Conservation (phyloP, 2,329 filamentous ascomycete genomes). For the Fusarium musae region DNA sequence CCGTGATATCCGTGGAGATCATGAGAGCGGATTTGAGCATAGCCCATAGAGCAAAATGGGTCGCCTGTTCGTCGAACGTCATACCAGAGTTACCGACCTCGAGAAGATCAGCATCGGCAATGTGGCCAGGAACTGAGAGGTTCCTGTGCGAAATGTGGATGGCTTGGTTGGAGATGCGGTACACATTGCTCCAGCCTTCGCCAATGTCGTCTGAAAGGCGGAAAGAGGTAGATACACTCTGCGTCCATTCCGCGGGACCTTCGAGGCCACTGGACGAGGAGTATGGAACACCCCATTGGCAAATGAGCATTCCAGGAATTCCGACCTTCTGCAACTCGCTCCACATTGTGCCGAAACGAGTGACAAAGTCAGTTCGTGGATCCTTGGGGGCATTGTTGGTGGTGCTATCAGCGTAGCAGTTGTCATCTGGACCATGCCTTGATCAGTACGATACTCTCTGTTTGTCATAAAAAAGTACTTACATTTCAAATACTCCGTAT, state of each 20-base stretch:
- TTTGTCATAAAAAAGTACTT: background rate
- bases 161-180: background rate
- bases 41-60: background rate
- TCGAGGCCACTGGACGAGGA: background rate
- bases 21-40: conserved; percentile 1
- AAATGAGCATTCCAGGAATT: background rate
- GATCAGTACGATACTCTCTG: background rate
- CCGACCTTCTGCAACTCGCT: background rate
- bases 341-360: background rate
- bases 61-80: background rate
- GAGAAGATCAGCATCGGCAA: conserved; percentile 1
- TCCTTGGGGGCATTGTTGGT: background rate
- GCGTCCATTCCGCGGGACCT: background rate
- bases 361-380: background rate
- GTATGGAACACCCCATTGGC: background rate
- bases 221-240: background rate
- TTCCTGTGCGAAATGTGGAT: background rate
- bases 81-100: background rate
- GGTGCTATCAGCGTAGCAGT: background rate
- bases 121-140: background rate
- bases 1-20: background rate
- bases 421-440: background rate
- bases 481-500: background rate
- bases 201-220: background rate
- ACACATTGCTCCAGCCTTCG: background rate